Base-by-base conservation (phyloP, 805 yeast species). In the Teunomyces gatunensis region DNA sequence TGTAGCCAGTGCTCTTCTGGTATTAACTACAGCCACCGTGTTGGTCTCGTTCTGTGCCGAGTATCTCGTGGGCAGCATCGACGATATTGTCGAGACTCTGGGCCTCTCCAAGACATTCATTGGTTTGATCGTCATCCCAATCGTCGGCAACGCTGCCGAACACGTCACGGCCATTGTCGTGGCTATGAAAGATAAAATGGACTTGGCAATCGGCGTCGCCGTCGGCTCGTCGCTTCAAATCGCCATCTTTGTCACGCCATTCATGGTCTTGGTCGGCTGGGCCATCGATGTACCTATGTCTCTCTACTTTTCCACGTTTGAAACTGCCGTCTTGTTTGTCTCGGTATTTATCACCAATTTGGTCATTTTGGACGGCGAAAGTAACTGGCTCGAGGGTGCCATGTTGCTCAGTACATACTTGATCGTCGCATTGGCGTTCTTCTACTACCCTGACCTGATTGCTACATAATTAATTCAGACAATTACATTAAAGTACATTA, bases 121-220 rank as follows among this genome's bases (percentile, higher is more conserved):
- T 59, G 98, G 98, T 64, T 75, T 94, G 55, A 85, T 94, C 56
- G 82, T 94, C 40, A 85, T 94, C 52, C 99, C 99, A 35, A 92
- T 94, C 53, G 98, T 94, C 23, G 99, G 98, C 47, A 94, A 94
- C 60, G 99, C 99, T 2, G 98, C 98, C 10, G 99, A 94, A 68
- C 99, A 94, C 67, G 98, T 89, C 45, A 94, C 99, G 15, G 96
- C 98, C 3, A 86, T 94, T 32, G 79, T 89, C 52, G 98, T 94
- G 42, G 98, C 99, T 18, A 81, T 84, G 78, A 90, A 90, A 70
- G 89, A 94, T 68, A 94, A 94, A 71, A 94, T 94, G 97, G 98
- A 94, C 65, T 78, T 94, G 50, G 97, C 99, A 11, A 80, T 94
- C 56, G 96, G 97, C 49, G 98, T 94, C 41, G 98, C 99, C 2